Base-by-base conservation (phyloP, 805 yeast genomes). In the Ogataea pini region DNA sequence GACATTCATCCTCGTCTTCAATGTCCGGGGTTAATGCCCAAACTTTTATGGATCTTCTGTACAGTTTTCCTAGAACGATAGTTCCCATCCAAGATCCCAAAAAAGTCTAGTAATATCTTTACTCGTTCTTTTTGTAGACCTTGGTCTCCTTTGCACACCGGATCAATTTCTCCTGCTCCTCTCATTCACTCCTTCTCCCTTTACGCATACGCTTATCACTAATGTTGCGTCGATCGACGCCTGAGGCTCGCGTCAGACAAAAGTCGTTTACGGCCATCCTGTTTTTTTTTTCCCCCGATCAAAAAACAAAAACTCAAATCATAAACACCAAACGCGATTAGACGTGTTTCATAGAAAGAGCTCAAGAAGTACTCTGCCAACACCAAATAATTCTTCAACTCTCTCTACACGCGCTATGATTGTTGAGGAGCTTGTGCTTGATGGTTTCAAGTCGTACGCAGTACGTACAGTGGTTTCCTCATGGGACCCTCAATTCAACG, bases 371-470 rank as follows among this genome's bases (percentile, higher is more conserved):
- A n/a, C n/a, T n/a, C n/a, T n/a, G n/a, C n/a, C n/a, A n/a, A n/a
- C n/a, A n/a, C n/a, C n/a, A n/a, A n/a, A n/a, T n/a, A n/a, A n/a
- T n/a, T n/a, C n/a, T 24, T 24, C 27, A 9, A 7, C 36, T 17
- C 18, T 18, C 24, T 5, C 38, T 34, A 3, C 22, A 12, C 4
- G 3, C 36, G 20, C 46, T 9, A 91, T 91, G 97, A 81, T 80
- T 68, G 96, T 94, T n/a, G 97, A 92, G 63, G 99, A 95, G 64
- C 79, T 94, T 48, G 91, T 94, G 52, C 84, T 94, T 41, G 99
- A 94, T 69, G 99, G 99, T 38, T 94, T 94, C 79, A 94, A 94
- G 72, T 89, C 97, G 18, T 94, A 94, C 61, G 97, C 98, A 22
- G 86, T 96, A 1, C 85, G 98, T 72, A 94, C 99, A 1, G 97